phyloP scores from a whole-genome alignment of 2,329 filamentous ascomycete genomes.

The Aspergillus floridensis region DNA sequence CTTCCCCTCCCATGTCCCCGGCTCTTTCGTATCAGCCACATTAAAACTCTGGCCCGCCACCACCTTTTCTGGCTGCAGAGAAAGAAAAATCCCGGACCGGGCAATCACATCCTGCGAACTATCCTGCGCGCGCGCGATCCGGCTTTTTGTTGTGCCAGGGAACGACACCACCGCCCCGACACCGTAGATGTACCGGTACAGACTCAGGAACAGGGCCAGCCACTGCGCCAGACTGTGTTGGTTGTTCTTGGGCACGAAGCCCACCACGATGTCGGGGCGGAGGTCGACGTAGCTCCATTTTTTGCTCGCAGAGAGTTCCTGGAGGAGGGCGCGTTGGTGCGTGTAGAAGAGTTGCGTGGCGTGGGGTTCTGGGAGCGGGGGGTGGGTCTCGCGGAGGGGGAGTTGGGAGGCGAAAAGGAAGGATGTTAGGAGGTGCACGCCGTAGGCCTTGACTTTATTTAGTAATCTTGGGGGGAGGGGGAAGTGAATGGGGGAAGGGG shows the following conservation, averaged over 20 bases:
- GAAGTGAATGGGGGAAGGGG: neutral
- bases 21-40: too few species aligned
- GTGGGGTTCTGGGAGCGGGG: neutral
- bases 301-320: neutral
- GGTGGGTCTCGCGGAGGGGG: constrained; percentile 8
- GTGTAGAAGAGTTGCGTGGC: constrained; percentile 7
- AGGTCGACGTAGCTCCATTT: constrained; percentile 4
- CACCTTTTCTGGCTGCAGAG: too few species aligned
- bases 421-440: neutral
- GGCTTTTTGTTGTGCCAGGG: constrained; percentile 1
- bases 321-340: constrained; percentile 1
- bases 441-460: neutral
- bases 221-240: constrained; percentile 4
- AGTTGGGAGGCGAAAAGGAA: constrained; percentile 7
- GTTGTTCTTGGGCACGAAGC: constrained; percentile 9
- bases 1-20: too few species aligned
- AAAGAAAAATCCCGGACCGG: too few species aligned
- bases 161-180: neutral
- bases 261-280: constrained; percentile 4
- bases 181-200: neutral
- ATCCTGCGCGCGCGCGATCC: neutral
- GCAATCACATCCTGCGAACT: constrained; percentile 1
- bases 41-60: too few species aligned
- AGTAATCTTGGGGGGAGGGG: too few species aligned
- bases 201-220: constrained; percentile 2